Evolutionary conservation across 2,329 filamentous ascomycete genomes (phyloP).

Genomic region (Aspergillus arachidicola): DNA sequence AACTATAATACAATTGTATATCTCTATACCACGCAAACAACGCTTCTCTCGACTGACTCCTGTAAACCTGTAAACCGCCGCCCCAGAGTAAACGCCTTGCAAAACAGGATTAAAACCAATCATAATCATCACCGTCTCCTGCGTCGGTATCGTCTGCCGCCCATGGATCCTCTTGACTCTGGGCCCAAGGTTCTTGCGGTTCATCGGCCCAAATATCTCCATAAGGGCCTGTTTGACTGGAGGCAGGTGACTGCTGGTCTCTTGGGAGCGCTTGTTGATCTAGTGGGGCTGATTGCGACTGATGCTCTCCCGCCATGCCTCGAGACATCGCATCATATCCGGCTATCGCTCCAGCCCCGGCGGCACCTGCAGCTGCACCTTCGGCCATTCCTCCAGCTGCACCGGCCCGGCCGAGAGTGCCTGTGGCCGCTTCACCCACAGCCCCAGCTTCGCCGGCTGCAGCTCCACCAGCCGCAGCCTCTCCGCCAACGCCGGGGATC

Average conservation of each 20-base stretch:
- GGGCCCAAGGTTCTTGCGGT: conserved; percentile 22
- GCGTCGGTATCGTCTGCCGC: conserved; percentile 17
- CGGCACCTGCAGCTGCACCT: conserved; percentile 48
- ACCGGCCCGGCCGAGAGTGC: conserved; percentile 40
- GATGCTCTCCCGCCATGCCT: conserved; percentile 42
- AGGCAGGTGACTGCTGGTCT: conserved; percentile 19
- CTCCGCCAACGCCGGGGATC: conserved; percentile 49
- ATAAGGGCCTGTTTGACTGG: conserved; percentile 24
- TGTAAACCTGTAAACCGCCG: not conserved
- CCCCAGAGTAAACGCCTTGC: not conserved
- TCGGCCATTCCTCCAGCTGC: conserved; percentile 44
- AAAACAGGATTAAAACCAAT: conserved; percentile 26
- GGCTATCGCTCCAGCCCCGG: conserved; percentile 62
- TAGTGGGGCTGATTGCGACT: conserved; percentile 18
- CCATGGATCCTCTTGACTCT: conserved; percentile 24
- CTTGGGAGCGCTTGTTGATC: conserved; percentile 20
- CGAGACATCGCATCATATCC: conserved; percentile 66
- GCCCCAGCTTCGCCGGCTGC: conserved; percentile 41
- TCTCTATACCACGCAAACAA: not conserved
- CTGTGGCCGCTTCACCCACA: conserved; percentile 41
- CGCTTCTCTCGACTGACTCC: not conserved
- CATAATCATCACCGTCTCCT: conserved; percentile 28
- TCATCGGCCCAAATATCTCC: conserved; percentile 33
- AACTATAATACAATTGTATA: not conserved
- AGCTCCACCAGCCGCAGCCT: conserved; percentile 40